A percentile compares a stretch with the other conserved stretches of the same genome.
phyloP scores from a whole-genome alignment of 805 yeast species.

The Sungouiella thailandica region DNA sequence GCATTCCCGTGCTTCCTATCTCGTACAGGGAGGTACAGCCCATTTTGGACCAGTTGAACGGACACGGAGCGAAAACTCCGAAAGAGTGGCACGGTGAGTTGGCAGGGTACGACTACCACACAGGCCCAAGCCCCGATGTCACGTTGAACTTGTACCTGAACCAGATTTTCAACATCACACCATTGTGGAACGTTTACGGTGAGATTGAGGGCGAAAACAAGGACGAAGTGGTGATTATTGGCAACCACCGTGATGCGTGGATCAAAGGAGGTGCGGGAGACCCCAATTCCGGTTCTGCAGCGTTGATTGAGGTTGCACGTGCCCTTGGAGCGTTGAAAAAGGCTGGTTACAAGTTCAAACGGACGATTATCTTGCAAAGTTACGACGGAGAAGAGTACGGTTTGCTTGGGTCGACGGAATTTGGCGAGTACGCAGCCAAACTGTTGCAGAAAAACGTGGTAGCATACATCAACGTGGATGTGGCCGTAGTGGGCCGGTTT shows the following conservation, averaged over 20 bases:
- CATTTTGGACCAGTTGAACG: slow-evolving; percentile 53
- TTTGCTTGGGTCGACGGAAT: slow-evolving; percentile 72
- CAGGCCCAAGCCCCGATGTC: slow-evolving; percentile 43
- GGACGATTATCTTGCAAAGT: slow-evolving; percentile 65
- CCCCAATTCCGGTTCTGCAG: slow-evolving; percentile 73
- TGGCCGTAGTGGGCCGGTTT: slow-evolving; percentile 48
- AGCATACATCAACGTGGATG: slow-evolving; percentile 69
- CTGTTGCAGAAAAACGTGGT: slow-evolving; percentile 46
- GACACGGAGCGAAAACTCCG: slow-evolving; percentile 48
- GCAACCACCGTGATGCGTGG: slow-evolving; percentile 83
- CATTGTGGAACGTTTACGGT: slow-evolving; percentile 62
- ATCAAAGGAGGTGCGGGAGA: slow-evolving; percentile 74
- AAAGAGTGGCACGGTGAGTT: slow-evolving; percentile 36
- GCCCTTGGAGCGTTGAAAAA: slow-evolving; percentile 49
- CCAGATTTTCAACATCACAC: slow-evolving; percentile 58
- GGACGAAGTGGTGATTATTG: slow-evolving; percentile 57
- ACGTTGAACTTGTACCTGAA: slow-evolving; percentile 52
- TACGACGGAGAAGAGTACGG: slow-evolving; percentile 85
- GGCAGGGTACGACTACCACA: slow-evolving; percentile 41
- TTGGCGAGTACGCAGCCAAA: slow-evolving; percentile 55
- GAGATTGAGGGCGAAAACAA: slow-evolving; percentile 48
- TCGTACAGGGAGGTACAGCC: slow-evolving; percentile 61
- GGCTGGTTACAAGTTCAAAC: slow-evolving; percentile 65
- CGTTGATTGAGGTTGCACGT: slow-evolving; percentile 57
- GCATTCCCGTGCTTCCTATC: slow-evolving; percentile 68